A percentile compares a stretch with the other conserved stretches of the same genome.
These are phyloP conservation scores for Olyra latifolia DNA, from an alignment of 176 grass and related monocot genomes.

Conservation along the genomic window DNA sequence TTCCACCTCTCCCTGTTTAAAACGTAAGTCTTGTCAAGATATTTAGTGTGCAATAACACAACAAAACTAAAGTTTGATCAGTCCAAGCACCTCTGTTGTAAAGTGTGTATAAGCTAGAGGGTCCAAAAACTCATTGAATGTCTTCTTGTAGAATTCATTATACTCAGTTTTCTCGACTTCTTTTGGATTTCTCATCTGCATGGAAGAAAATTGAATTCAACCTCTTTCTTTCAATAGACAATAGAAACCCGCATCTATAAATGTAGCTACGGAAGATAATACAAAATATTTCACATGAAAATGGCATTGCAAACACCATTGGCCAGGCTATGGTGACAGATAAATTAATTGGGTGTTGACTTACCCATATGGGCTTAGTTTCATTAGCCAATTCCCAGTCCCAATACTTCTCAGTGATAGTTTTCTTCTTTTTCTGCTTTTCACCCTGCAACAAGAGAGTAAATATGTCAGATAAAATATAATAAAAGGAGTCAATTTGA, in stretches of 20 bases:
- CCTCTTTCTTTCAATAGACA: not conserved
- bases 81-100: slow-evolving; percentile 64
- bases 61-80: slow-evolving; percentile 15
- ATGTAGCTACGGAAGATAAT: not conserved
- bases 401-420: slow-evolving; percentile 92
- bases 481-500: not conserved
- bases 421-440: slow-evolving; percentile 86
- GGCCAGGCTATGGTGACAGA: not conserved
- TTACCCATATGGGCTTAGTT: slow-evolving; percentile 93
- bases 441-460: slow-evolving; percentile 52
- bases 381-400: slow-evolving; percentile 93
- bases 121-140: slow-evolving; percentile 95
- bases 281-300: not conserved
- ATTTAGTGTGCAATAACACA: slow-evolving; percentile 6
- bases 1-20: slow-evolving; percentile 85
- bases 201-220: slow-evolving; percentile 4
- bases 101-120: slow-evolving; percentile 81
- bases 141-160: slow-evolving; percentile 92
- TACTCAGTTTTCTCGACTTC: slow-evolving; percentile 79
- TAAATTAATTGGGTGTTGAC: slow-evolving; percentile 1
- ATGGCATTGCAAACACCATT: not conserved
- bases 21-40: slow-evolving; percentile 23
- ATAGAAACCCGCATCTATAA: not conserved
- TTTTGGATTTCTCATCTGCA: slow-evolving; percentile 90
- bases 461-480: not conserved